phyloP scores from a whole-genome alignment of 2,329 filamentous ascomycete species.

The Xylariaceae sp. region DNA sequence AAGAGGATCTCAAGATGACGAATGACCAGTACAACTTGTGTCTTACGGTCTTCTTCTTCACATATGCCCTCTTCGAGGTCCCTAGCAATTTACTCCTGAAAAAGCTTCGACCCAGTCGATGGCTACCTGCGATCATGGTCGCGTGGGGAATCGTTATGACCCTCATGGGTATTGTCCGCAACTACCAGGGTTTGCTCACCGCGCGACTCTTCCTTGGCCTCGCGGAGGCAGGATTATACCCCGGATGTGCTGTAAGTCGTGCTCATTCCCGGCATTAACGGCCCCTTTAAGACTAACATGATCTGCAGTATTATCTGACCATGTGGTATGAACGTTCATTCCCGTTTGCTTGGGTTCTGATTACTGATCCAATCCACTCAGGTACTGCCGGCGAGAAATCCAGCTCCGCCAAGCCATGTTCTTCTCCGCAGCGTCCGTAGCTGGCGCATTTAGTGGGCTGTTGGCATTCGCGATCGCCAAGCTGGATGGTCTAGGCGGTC shows the following conservation, averaged over 20 bases:
- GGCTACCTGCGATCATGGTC: constrained; percentile 72
- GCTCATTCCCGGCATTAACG: background rate
- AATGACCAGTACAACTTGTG: constrained; percentile 65
- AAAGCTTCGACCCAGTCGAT: constrained; percentile 64
- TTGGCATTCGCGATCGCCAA: constrained; percentile 64
- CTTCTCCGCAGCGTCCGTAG: constrained; percentile 75
- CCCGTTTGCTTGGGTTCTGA: background rate
- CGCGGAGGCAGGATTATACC: constrained; percentile 32
- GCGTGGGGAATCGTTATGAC: constrained; percentile 43
- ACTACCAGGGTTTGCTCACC: constrained; percentile 42
- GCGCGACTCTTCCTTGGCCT: constrained; percentile 46
- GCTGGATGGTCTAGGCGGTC: constrained; percentile 60
- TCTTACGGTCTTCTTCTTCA: constrained; percentile 71
- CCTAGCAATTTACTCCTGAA: constrained; percentile 76
- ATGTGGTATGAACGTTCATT: constrained; percentile 39
- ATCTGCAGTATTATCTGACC: constrained; percentile 45
- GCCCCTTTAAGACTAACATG: background rate
- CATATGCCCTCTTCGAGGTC: constrained; percentile 70
- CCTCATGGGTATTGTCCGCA: constrained; percentile 48
- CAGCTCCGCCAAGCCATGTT: constrained; percentile 62
- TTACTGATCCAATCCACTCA: constrained; percentile 3
- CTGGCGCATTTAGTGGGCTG: constrained; percentile 70
- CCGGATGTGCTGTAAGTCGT: constrained; percentile 29
- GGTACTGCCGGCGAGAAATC: constrained; percentile 51
- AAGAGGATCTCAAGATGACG: constrained; percentile 52